Conservation (phyloP, 2,329 filamentous ascomycete genomes). For the Pyricularia grisea region DNA sequence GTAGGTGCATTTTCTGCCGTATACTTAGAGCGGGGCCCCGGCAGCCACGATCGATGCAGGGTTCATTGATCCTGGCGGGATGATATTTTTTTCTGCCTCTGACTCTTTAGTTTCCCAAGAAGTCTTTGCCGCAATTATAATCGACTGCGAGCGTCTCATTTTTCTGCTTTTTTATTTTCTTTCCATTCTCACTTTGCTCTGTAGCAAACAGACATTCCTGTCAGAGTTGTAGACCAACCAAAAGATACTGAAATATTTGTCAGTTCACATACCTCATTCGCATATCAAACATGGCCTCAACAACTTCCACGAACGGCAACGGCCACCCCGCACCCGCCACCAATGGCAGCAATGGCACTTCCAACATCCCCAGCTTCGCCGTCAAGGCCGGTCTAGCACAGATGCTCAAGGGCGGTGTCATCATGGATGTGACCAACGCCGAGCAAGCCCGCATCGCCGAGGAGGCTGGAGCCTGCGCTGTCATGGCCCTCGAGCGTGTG, state of each 20-base stretch:
- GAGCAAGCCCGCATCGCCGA: conserved; percentile 95
- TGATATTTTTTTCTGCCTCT: not conserved
- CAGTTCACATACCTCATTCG: not conserved
- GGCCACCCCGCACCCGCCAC: conserved; percentile 11
- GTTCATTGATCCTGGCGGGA: not conserved
- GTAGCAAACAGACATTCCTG: not conserved
- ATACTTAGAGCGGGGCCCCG: not conserved
- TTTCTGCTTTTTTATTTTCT: not conserved
- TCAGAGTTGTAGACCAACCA: not conserved
- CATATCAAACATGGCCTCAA: conserved; percentile 12
- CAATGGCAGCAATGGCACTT: conserved; percentile 13
- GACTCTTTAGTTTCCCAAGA: not conserved
- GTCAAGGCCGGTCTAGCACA: conserved; percentile 93
- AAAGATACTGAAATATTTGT: not conserved
- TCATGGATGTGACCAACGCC: conserved; percentile 97
- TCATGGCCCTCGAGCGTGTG: conserved; percentile 97
- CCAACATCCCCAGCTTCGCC: conserved; percentile 53
- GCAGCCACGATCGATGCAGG: not conserved
- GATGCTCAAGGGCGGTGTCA: conserved; percentile 98
- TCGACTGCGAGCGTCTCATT: not conserved
- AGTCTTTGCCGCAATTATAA: not conserved
- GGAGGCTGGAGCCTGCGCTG: conserved; percentile 87
- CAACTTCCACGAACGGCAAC: conserved; percentile 12
- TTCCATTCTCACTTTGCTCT: not conserved
- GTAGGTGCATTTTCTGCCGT: not conserved